Conservation (phyloP, 2,329 filamentous ascomycete species). For the Clonostachys rosea region DNA sequence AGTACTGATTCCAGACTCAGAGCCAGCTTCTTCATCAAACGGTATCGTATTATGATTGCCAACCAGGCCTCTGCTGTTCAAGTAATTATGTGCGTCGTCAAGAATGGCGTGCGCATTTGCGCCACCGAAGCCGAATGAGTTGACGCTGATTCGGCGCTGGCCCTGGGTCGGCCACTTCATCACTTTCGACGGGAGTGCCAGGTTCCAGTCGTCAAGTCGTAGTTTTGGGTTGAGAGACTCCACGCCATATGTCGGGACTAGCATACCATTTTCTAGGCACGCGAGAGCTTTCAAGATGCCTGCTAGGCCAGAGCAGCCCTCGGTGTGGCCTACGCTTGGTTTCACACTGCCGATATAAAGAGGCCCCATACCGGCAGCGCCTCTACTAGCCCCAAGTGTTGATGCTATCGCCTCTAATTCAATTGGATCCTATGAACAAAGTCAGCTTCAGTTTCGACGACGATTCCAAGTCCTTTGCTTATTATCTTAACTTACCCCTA, state of each 20-base stretch:
- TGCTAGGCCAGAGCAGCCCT: constrained; percentile 9
- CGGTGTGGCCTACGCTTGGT: constrained; percentile 12
- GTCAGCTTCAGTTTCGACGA: constrained; percentile 17
- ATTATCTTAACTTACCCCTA: constrained; percentile 39
- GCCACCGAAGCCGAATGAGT: constrained; percentile 11
- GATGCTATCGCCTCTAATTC: background rate
- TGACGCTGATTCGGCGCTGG: constrained; percentile 5
- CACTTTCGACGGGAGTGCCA: constrained; percentile 9
- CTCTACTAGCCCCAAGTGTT: constrained; percentile 11
- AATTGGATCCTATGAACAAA: constrained; percentile 8
- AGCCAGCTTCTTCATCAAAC: background rate
- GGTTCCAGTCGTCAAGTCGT: constrained; percentile 15
- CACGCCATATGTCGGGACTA: constrained; percentile 9
- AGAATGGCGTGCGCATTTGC: constrained; percentile 19
- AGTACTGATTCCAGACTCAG: background rate
- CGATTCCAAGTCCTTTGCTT: background rate
- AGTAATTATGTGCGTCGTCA: constrained; percentile 38
- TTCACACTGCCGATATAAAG: constrained; percentile 12
- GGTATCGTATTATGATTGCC: constrained; percentile 23
- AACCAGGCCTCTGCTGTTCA: constrained; percentile 22
- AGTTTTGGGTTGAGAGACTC: constrained; percentile 6
- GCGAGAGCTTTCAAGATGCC: constrained; percentile 9
- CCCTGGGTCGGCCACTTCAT: background rate
- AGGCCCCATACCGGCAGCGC: constrained; percentile 18
- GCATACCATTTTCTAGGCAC: constrained; percentile 6